Percentiles rank a stretch among this genome's conserved stretches.
Evolutionary conservation across 257 asterid genomes (phyloP).

Genomic region (Dorcoceras hygrometricum): DNA sequence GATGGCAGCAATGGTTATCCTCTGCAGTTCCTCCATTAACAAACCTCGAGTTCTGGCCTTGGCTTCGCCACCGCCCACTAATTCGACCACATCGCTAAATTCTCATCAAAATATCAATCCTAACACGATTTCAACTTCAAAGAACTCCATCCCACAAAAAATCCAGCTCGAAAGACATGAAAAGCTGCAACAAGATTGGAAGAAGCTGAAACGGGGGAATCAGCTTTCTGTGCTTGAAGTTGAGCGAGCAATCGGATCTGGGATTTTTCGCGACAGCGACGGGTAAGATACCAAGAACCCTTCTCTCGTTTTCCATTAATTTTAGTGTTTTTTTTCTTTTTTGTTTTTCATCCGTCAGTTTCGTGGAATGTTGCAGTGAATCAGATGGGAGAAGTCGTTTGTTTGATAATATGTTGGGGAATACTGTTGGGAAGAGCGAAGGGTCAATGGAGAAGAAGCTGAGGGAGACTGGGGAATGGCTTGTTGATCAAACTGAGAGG

Average conservation of each 20-base stretch:
- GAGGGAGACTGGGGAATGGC: constrained; percentile 78
- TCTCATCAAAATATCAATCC: constrained; percentile 26
- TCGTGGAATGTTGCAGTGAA: constrained; percentile 29
- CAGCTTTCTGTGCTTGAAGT: constrained; percentile 63
- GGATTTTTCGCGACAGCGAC: constrained; percentile 57
- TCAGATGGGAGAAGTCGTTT: constrained; percentile 33
- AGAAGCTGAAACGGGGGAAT: constrained; percentile 28
- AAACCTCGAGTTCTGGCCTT: constrained; percentile 38
- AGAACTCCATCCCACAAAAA: not conserved
- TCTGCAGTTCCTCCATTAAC: constrained; percentile 38
- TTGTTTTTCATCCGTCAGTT: not conserved
- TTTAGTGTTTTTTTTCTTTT: not conserved
- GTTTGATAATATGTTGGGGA: constrained; percentile 43
- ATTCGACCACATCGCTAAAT: constrained; percentile 30
- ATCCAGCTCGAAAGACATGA: not conserved
- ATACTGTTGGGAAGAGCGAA: constrained; percentile 53
- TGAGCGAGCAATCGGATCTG: constrained; percentile 81
- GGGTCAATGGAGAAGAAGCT: constrained; percentile 67
- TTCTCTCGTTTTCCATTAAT: not conserved
- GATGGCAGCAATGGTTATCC: constrained; percentile 41
- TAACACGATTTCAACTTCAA: constrained; percentile 21
- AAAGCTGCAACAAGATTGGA: constrained; percentile 12
- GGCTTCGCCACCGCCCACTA: constrained; percentile 37
- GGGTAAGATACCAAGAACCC: constrained; percentile 31
- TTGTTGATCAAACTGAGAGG: constrained; percentile 42